Percentiles rank a stretch among this genome's conserved stretches.
These are phyloP conservation scores for Phlebiopsis gigantea DNA, from an alignment of 768 basidiomycete species.

Conservation along the genomic window DNA sequence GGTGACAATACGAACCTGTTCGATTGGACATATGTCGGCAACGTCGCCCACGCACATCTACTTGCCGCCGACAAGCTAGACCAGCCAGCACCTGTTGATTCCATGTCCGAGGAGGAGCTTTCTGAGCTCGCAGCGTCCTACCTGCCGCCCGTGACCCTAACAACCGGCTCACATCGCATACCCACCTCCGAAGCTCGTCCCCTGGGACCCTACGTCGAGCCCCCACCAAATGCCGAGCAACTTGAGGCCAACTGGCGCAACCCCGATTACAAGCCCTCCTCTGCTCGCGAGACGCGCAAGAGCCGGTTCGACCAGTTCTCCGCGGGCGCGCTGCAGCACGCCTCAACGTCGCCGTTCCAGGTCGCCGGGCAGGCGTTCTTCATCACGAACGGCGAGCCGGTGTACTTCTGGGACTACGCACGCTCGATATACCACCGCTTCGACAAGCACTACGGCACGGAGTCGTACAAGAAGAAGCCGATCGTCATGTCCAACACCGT, in stretches of 20 bases:
- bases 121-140: conserved; percentile 41
- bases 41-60: conserved; percentile 90
- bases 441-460: conserved; percentile 46
- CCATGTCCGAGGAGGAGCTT: conserved; percentile 29
- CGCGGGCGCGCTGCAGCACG: conserved; percentile 46
- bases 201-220: conserved; percentile 72
- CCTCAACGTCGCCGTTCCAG: conserved; percentile 55
- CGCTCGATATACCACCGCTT: conserved; percentile 47
- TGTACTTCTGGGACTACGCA: conserved; percentile 91
- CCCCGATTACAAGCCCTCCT: conserved; percentile 36
- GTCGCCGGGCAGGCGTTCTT: conserved; percentile 92
- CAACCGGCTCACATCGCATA: conserved; percentile 58
- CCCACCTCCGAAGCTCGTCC: conserved; percentile 81
- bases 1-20: conserved; percentile 91
- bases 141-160: conserved; percentile 56
- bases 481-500: conserved; percentile 53
- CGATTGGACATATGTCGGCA: conserved; percentile 96
- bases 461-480: conserved; percentile 35
- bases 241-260: conserved; percentile 54
- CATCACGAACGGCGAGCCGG: conserved; percentile 92
- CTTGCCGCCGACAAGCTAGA: conserved; percentile 87
- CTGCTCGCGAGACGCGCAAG: conserved; percentile 53
- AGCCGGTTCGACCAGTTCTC: conserved; percentile 82
- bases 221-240: conserved; percentile 49
- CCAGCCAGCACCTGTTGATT: conserved; percentile 35